These are phyloP conservation scores for Debaryomyces sp. DNA, from an alignment of 1,139 yeast genomes.

Conservation along the genomic window DNA sequence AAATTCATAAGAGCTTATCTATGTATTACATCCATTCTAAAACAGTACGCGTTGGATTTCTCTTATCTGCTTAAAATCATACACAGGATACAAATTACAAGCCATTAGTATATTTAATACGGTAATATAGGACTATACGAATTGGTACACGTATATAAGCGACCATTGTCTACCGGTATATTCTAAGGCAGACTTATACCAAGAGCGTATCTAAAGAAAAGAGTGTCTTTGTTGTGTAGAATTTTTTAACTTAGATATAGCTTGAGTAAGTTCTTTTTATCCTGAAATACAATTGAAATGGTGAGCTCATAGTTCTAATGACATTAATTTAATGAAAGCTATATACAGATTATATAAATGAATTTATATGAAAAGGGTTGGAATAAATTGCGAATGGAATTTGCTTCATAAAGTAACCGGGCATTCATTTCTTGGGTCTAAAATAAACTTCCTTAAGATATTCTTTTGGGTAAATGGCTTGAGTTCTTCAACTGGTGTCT, in stretches of 20 bases:
- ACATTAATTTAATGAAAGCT: constrained; percentile 1
- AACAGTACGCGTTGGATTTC: constrained; percentile 1
- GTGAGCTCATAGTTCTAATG: not conserved
- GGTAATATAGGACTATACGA: too few relatives aligned
- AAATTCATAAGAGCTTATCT: not conserved
- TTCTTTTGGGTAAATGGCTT: constrained; percentile 38
- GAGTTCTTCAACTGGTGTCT: constrained; percentile 27
- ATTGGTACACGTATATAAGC: not conserved
- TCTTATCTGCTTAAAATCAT: not conserved
- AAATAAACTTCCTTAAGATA: constrained; percentile 42
- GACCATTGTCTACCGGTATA: not conserved
- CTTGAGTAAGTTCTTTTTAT: not conserved
- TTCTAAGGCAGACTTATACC: not conserved
- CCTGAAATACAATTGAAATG: not conserved
- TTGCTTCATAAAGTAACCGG: constrained; percentile 28
- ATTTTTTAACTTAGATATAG: not conserved
- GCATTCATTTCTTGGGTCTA: constrained; percentile 39
- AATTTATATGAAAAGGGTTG: not conserved
- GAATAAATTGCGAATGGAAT: not conserved
- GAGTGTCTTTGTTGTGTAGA: not conserved
- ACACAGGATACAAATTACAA: not conserved
- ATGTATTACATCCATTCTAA: not conserved
- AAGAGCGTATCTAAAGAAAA: not conserved
- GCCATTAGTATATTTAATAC: not conserved
- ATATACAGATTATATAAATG: constrained; percentile 2